phyloP scores from a whole-genome alignment of 768 basidiomycete genomes.

The Dioszegia aurantiaca region DNA sequence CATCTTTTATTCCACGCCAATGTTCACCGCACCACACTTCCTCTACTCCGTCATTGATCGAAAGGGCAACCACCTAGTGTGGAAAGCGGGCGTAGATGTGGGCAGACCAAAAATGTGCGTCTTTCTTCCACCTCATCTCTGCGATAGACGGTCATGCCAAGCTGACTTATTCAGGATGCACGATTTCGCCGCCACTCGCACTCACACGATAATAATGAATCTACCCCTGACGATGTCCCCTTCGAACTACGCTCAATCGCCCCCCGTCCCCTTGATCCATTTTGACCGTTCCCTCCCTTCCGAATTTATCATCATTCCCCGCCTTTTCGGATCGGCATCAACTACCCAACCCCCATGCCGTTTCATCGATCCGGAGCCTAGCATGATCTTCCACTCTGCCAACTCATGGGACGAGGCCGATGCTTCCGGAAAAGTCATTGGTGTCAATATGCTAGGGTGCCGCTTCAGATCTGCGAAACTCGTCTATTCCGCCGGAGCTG shows the following conservation, averaged over 20 bases:
- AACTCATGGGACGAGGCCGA: constrained; percentile 52
- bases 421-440: constrained; percentile 24
- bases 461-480: constrained; percentile 52
- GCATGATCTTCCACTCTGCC: constrained; percentile 55
- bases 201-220: constrained; percentile 54
- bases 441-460: constrained; percentile 52
- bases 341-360: constrained; percentile 33
- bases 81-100: constrained; percentile 47
- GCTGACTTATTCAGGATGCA: constrained; percentile 51
- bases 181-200: constrained; percentile 53
- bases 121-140: background rate
- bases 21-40: constrained; percentile 47
- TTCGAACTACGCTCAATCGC: constrained; percentile 45
- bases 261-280: constrained; percentile 50
- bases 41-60: constrained; percentile 48
- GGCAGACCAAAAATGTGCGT: constrained; percentile 49
- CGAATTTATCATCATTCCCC: constrained; percentile 54
- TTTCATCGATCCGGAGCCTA: constrained; percentile 50
- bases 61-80: constrained; percentile 42
- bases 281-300: constrained; percentile 49
- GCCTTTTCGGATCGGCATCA: constrained; percentile 26
- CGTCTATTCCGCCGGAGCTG: constrained; percentile 53
- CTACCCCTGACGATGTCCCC: constrained; percentile 54
- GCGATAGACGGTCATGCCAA: too few relatives aligned
- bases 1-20: constrained; percentile 47